A percentile compares a stretch with the other conserved stretches of the same genome.
phyloP scores from a whole-genome alignment of 768 basidiomycete species.

The Pleurotus giganteus region DNA sequence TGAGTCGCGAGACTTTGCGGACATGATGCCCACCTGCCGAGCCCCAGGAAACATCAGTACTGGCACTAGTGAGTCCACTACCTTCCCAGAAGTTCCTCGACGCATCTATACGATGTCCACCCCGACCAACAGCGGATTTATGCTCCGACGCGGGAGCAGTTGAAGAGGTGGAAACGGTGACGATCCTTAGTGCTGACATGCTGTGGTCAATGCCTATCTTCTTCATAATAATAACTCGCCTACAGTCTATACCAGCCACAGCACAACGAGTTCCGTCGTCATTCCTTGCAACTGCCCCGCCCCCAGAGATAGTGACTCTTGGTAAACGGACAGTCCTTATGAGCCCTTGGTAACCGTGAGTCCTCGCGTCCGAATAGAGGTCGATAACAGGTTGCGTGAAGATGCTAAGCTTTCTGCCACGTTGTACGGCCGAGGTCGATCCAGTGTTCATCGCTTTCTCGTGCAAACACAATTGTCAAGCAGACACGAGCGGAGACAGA shows the following conservation, averaged over 20 bases:
- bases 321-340: conserved; percentile 56
- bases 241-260: conserved; percentile 80
- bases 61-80: conserved; percentile 73
- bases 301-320: conserved; percentile 59
- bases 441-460: conserved; percentile 3
- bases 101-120: conserved; percentile 67
- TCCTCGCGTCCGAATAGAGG: conserved; percentile 40
- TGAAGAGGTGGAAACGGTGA: conserved; percentile 54
- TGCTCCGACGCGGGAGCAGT: conserved; percentile 39
- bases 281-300: conserved; percentile 64
- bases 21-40: conserved; percentile 46
- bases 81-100: conserved; percentile 79
- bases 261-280: conserved; percentile 68
- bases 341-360: conserved; percentile 37
- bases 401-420: conserved; percentile 11
- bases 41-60: conserved; percentile 82
- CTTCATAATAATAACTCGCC: conserved; percentile 15
- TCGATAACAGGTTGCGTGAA: conserved; percentile 19
- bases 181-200: conserved; percentile 52
- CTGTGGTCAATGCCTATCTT: not conserved
- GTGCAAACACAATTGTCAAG: not conserved
- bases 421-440: not conserved
- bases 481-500: not conserved
- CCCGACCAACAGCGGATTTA: conserved; percentile 52
- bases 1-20: not conserved